Evolutionary conservation across 768 basidiomycete species (phyloP), one percentile per base, ranked within the genome.

Genomic region (Antrodiella citrinella): DNA sequence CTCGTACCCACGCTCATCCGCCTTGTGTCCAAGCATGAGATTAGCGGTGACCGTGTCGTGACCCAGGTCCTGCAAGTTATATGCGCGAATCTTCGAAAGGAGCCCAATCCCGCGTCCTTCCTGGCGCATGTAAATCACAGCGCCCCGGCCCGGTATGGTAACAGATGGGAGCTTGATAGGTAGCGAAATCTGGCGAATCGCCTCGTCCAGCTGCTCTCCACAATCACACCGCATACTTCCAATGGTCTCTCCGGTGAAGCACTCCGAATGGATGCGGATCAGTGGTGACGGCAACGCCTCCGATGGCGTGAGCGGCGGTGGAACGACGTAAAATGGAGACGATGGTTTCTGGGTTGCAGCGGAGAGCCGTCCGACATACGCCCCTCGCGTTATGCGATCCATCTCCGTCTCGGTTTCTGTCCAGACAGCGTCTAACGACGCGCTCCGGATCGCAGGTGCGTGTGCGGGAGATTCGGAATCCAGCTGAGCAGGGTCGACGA

Each of bases 41-140:
- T 99, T 99, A 22, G 96, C 96, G 3, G 89, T 84, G 57, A 99
- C 96, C n/a, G 96, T 99, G 69, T 98, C 96, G 62, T 97, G 91
- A 0, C 96, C 96, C 46, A 99, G 71, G 65, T 99, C 96, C 65
- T 98, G 96, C 18, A 98, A 74, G 63, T 99, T 99, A 71, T 99
- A 99, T 12, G 96, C 96, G 26, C 88, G 80, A 51, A 99, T 89
- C 68, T 99, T 99, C 45, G 92, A 93, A 30, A 97, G 70, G 2
- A 99, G 72, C 0, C 96, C 96, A 58, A 99, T 99, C 11, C 96
- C 96, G 18, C 96, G 84, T 25, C 96, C 96, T 65, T 99, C 96
- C 66, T 99, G 96, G 12, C 95, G 85, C 51, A 99, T 77, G 67
- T 99, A 99, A 49, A 98, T 76, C 54, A 98, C 85, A 3, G 86